Evolutionary conservation across 2,329 filamentous ascomycete genomes (phyloP).

Genomic region (Didymella segeticola): DNA sequence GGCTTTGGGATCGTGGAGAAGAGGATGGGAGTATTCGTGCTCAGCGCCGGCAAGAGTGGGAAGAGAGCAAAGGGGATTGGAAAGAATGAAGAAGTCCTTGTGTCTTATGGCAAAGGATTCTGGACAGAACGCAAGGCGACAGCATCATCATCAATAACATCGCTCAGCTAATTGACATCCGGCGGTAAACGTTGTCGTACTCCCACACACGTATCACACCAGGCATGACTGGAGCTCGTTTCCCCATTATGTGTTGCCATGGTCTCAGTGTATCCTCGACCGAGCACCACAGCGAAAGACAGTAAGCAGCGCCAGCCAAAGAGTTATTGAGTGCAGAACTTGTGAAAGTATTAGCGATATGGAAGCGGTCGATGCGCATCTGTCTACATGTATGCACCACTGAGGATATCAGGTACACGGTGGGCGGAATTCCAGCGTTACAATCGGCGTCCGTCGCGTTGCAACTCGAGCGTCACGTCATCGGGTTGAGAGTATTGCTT

Average conservation of each 20-base stretch:
- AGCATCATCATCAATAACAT: conserved; percentile 7
- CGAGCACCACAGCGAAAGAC: too few species aligned
- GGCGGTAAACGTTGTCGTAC: too few species aligned
- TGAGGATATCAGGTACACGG: not conserved
- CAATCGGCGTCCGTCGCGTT: not conserved
- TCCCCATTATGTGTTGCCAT: too few species aligned
- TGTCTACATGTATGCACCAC: not conserved
- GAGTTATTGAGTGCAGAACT: too few species aligned
- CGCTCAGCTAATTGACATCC: not conserved
- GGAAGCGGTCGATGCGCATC: not conserved
- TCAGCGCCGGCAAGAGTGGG: conserved; percentile 55
- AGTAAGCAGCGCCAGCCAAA: too few species aligned
- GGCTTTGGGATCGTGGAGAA: conserved; percentile 52
- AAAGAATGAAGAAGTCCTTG: conserved; percentile 58
- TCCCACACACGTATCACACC: too few species aligned
- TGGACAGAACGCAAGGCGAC: conserved; percentile 50
- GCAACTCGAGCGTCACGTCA: not conserved
- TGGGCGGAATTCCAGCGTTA: not conserved
- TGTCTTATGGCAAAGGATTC: conserved; percentile 63
- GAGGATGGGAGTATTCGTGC: conserved; percentile 59
- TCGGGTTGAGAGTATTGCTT: not conserved
- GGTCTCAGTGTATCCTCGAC: too few species aligned
- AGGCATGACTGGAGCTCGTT: too few species aligned
- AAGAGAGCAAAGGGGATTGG: conserved; percentile 55
- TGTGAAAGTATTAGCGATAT: too few species aligned